Percentiles rank a stretch among this genome's conserved stretches.
Conservation (phyloP, 169 alveolate genomes). For the Cryptosporidium parvum region DNA sequence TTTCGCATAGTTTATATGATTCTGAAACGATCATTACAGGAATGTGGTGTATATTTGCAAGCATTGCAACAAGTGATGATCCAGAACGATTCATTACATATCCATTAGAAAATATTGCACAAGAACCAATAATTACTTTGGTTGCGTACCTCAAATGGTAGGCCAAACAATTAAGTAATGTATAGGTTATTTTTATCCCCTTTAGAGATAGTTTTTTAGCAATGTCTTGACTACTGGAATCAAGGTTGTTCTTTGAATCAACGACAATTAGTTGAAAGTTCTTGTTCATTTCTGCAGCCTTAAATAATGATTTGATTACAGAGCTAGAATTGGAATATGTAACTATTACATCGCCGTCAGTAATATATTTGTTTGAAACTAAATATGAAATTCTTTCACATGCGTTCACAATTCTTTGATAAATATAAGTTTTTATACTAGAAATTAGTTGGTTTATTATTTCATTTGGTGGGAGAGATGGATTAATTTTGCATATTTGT, state of each 20-base stretch:
- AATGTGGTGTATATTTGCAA: slow-evolving; percentile 45
- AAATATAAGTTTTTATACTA: slow-evolving; percentile 38
- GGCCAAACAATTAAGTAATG: slow-evolving; percentile 51
- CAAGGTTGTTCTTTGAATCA: slow-evolving; percentile 46
- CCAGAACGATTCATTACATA: slow-evolving; percentile 74
- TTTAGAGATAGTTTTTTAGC: slow-evolving; percentile 32
- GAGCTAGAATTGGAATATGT: slow-evolving; percentile 68
- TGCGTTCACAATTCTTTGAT: slow-evolving; percentile 56
- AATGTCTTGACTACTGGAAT: slow-evolving; percentile 20
- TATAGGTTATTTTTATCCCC: slow-evolving; percentile 59
- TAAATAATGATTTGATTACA: slow-evolving; percentile 39
- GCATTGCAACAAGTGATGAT: slow-evolving; percentile 59
- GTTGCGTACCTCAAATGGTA: slow-evolving; percentile 53
- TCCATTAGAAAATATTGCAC: slow-evolving; percentile 68
- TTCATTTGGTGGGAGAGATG: slow-evolving; percentile 51
- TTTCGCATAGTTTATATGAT: slow-evolving; percentile 64
- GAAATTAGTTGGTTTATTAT: slow-evolving; percentile 58
- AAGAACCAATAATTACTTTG: slow-evolving; percentile 60
- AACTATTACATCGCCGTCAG: slow-evolving; percentile 43
- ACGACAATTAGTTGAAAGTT: slow-evolving; percentile 48
- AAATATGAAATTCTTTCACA: slow-evolving; percentile 58
- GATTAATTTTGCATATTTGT: slow-evolving; percentile 41
- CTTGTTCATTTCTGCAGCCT: slow-evolving; percentile 57
- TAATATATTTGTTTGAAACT: slow-evolving; percentile 43
- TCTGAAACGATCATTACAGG: slow-evolving; percentile 66